Evolutionary conservation across 2,329 filamentous ascomycete species (phyloP).

Genomic region (Pseudocercospora pini-densiflorae): DNA sequence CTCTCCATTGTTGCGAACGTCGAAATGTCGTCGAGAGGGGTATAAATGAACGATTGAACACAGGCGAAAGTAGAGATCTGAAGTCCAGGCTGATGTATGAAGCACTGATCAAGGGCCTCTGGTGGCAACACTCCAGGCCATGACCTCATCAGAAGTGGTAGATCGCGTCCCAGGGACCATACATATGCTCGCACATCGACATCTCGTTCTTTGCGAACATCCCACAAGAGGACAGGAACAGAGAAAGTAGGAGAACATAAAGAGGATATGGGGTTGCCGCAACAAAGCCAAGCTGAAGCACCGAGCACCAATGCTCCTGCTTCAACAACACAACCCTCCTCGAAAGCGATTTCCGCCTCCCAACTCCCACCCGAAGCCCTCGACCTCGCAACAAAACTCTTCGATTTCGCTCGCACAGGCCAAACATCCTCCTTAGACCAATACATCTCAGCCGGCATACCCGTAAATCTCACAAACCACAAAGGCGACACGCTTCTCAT

Average conservation of each 20-base stretch:
- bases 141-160: background rate
- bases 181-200: background rate
- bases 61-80: background rate
- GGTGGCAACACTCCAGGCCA: background rate
- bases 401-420: conserved; percentile 67
- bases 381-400: conserved; percentile 68
- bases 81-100: background rate
- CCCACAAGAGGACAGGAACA: background rate
- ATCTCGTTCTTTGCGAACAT: background rate
- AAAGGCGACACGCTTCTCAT: conserved; percentile 77
- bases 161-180: background rate
- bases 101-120: background rate
- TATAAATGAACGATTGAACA: background rate
- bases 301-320: background rate
- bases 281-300: conserved; percentile 9
- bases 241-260: background rate
- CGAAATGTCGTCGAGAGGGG: background rate
- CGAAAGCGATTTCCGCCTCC: conserved; percentile 15
- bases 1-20: no score
- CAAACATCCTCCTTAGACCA: conserved; percentile 63
- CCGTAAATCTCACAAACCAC: conserved; percentile 72
- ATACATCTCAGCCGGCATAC: conserved; percentile 68
- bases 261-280: conserved; percentile 24
- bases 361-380: conserved; percentile 66
- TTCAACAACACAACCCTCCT: background rate